Evolutionary conservation across 257 asterid genomes (phyloP), one percentile per base, ranked within the genome.

Genomic region (Scutellaria galericulata): DNA sequence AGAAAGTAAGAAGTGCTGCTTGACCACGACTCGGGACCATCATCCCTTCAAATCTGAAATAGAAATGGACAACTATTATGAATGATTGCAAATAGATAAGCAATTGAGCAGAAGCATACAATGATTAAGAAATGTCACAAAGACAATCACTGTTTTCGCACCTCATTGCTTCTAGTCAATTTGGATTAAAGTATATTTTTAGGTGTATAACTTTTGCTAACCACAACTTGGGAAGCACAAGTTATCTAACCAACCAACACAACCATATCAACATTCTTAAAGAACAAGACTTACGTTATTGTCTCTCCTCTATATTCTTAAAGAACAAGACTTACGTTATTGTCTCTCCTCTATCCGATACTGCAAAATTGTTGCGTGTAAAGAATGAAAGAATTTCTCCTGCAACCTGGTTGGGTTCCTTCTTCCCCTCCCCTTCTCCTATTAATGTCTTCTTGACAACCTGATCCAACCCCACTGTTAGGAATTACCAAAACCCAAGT

Each of bases 21-120:
- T 94, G 97, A 67, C 97, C 96, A 40, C 97, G 86, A 83, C 87
- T 94, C 35, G 99, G 99, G 68, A 82, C 89, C 99, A 91, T 94
- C 80, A 77, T 83, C 42, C 99, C 99, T 80, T 94, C 99, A 59
- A 94, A 94, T 82, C 97, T 94, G 83, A 64, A 74, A 75, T 0
- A 5, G 31, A 50, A 35, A 9, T 7, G 9, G 1, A 59, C 68
- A 15, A 64, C 7, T 22, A 20, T 35, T 7, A 27, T 41, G 66
- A 56, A 10, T 20, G 31, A 31, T 46, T 47, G 61, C 53, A 57
- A 47, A 50, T 7, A 24, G 48, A 52, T 31, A 47, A 3, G 39
- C 2, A 24, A 24, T 24, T 24, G 27, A 24, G 27, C 27, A 24
- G 27, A 24, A 24, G 27, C 27, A 9, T 45, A 45, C 3, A 0